Evolutionary conservation across 2,329 filamentous ascomycete species (phyloP), one percentile per base, ranked within the genome.

Genomic region (Penicillium expansum): DNA sequence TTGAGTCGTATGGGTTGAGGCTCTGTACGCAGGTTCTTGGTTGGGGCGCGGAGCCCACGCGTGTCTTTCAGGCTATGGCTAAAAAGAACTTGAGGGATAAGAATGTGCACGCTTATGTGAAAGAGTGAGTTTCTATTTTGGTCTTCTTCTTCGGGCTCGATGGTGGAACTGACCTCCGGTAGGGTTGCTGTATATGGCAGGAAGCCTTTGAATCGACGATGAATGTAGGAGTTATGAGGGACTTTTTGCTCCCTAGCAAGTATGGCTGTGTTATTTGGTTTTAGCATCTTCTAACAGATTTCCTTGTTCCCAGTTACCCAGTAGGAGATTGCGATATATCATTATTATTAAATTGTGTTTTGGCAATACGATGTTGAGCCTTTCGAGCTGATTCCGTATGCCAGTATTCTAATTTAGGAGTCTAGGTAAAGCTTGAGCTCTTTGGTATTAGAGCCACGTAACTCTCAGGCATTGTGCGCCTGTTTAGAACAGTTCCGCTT

Each of bases 151-250:
- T 29, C 27, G 27, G 27, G 5, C 5, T 29, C 8, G 4, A 29
- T 7, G 27, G 27, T 29, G 27, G 8, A 9, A 29, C 27, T 29
- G 27, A 29, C 27, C 4, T 29, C 27, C 27, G 27, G 27, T 29
- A 29, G 27, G 27, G 55, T 57, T 16, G 55, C 49, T 27, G 55
- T 43, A 2, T 57, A 54, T 44, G 50, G 50, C 3, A 43, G 55
- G 30, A 57, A 54, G 38, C 55, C 56, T 14, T 20, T 51, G 11
- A 30, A 22, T 3, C 5, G 13, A 18, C n/a, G 16, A 4, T 48
- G 45, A 37, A 16, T 22, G 18, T 33, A 47, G 7, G 43, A 14
- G 5, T 2, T 14, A 18, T 2, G 27, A 20, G n/a, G 22, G 24
- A 24, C 24, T 3, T 3, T 24, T 24, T 24, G 24, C 24, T 24